Percentiles rank a stretch among this genome's conserved stretches.
phyloP scores from a whole-genome alignment of 1,139 yeast genomes.

The Nakaseomyces kungkrabaensis region DNA sequence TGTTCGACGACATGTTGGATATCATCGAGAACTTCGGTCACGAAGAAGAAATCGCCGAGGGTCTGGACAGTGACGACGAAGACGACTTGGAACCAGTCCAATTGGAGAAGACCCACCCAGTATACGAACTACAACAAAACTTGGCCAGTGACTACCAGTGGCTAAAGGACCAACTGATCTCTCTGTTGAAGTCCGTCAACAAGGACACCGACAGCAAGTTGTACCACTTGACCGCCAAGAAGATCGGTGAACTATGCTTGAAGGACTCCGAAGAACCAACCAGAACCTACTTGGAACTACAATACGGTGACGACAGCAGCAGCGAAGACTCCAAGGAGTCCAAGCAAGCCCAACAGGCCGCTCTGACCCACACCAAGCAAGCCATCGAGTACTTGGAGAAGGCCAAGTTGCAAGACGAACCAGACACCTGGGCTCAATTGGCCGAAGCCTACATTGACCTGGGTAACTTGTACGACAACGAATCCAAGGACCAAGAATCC shows the following conservation, averaged over 20 bases:
- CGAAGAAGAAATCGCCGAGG: constrained; percentile 39
- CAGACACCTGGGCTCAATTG: constrained; percentile 67
- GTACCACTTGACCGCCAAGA: constrained; percentile 35
- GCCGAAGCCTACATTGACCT: constrained; percentile 79
- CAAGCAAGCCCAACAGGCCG: constrained; percentile 39
- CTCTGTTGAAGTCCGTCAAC: constrained; percentile 29
- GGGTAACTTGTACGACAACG: constrained; percentile 62
- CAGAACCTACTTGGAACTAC: constrained; percentile 43
- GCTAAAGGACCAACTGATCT: constrained; percentile 46
- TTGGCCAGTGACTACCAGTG: constrained; percentile 35
- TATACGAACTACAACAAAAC: constrained; percentile 33
- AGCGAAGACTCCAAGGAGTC: constrained; percentile 29
- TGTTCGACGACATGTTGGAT: constrained; percentile 56
- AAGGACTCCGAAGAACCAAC: constrained; percentile 57
- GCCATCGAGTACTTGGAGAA: constrained; percentile 50
- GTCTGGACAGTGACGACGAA: constrained; percentile 40
- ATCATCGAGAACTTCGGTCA: constrained; percentile 56
- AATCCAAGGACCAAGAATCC: constrained; percentile 53
- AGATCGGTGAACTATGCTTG: constrained; percentile 52
- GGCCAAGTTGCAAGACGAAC: constrained; percentile 64
- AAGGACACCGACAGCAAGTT: constrained; percentile 21
- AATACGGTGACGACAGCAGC: constrained; percentile 44
- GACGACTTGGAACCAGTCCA: constrained; percentile 34
- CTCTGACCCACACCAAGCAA: constrained; percentile 39
- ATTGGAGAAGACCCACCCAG: constrained; percentile 44